phyloP scores from a whole-genome alignment of 192 early-diverging fungal genomes.

The Coemansia sp. region DNA sequence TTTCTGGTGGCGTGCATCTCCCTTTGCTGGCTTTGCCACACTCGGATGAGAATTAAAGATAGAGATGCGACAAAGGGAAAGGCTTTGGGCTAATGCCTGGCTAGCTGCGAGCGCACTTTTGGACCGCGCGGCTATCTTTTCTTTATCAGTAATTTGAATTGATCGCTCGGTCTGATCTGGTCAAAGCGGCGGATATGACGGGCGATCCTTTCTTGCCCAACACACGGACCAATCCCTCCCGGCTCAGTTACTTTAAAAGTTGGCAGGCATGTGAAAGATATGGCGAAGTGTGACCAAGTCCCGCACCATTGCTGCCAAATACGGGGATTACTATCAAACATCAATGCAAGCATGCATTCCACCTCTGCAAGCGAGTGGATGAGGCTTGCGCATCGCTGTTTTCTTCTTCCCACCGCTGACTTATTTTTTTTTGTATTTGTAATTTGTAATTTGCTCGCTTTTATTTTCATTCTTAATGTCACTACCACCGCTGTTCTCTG shows the following conservation, averaged over 20 bases:
- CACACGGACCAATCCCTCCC: neutral
- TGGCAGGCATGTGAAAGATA: neutral
- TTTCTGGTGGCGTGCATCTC: neutral
- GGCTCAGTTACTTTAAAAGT: neutral
- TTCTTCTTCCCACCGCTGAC: neutral
- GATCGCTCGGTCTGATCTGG: neutral
- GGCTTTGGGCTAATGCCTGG: no score
- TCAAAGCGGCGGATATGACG: neutral
- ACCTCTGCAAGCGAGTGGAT: no score
- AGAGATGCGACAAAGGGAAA: neutral
- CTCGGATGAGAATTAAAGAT: neutral
- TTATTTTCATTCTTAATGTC: conserved; percentile 2
- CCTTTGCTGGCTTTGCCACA: neutral
- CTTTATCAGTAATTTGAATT: neutral
- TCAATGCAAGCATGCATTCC: no score
- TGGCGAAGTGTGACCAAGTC: neutral
- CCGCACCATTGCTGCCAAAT: neutral
- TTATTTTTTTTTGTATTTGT: neutral
- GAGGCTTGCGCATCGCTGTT: neutral
- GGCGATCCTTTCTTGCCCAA: neutral
- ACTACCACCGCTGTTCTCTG: neutral
- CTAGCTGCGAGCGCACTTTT: no score
- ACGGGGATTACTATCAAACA: neutral
- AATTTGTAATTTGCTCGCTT: neutral
- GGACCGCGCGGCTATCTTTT: no score